Conservation (phyloP, 257 asterid species). For the Solanum raphanifolium region DNA sequence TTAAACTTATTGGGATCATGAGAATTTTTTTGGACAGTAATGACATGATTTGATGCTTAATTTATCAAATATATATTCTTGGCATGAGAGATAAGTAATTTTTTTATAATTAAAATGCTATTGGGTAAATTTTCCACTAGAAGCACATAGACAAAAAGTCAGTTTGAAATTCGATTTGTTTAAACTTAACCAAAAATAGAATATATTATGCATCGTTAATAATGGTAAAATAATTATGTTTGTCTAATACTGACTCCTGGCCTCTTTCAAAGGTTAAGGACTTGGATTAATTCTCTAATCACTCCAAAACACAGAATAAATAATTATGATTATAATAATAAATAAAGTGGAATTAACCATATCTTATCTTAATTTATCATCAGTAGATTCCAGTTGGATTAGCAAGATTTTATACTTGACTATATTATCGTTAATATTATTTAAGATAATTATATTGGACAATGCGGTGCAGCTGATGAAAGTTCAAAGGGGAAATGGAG, state of each 20-base stretch:
- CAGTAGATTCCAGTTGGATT: conserved; percentile 46
- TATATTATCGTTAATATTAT: conserved; percentile 7
- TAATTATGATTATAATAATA: neutral
- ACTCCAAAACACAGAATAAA: conserved; percentile 11
- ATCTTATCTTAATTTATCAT: conserved; percentile 14
- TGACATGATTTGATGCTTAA: neutral
- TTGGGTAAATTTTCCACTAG: neutral
- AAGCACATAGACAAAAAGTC: neutral
- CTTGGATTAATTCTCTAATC: conserved; percentile 8
- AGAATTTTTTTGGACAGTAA: neutral
- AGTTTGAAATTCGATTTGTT: conserved; percentile 1
- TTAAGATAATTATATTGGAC: neutral
- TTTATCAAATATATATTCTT: neutral
- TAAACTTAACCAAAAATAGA: neutral
- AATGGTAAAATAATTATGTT: neutral
- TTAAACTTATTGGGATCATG: neutral
- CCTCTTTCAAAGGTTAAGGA: conserved; percentile 8
- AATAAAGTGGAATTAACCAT: conserved; percentile 14
- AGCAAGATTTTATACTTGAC: conserved; percentile 29
- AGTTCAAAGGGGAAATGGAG: neutral
- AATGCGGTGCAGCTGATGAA: neutral
- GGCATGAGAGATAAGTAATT: neutral
- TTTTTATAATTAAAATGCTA: neutral
- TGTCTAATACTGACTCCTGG: conserved; percentile 2
- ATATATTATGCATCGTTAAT: neutral